Evolutionary conservation across 1,284 basidiomycete genomes (phyloP).

Genomic region (Ceratobasidium sp.): DNA sequence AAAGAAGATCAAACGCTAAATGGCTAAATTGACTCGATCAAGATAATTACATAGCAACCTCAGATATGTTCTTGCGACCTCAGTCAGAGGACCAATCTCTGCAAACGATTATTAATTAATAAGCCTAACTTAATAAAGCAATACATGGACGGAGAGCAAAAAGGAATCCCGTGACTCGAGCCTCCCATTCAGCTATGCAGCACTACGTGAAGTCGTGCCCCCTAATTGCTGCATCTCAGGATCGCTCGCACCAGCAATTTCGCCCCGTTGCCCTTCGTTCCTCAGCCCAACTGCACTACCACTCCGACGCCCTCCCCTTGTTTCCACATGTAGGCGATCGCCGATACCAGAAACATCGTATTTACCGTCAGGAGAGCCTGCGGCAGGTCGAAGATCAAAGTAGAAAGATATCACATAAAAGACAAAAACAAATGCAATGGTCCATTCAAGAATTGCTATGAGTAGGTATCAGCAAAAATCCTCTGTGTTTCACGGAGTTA

Average conservation of each 20-base stretch:
- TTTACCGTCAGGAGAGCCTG: not conserved
- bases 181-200: not conserved
- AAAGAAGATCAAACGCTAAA: too few species aligned
- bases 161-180: too few species aligned
- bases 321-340: not conserved
- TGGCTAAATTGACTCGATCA: not conserved
- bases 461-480: not conserved
- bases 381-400: constrained; percentile 59
- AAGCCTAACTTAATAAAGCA: too few species aligned
- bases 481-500: too few species aligned
- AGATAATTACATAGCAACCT: too few species aligned
- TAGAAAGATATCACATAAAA: constrained; percentile 73
- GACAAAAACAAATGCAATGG: constrained; percentile 72
- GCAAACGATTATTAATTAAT: too few species aligned
- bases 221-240: constrained; percentile 12
- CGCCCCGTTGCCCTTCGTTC: not conserved
- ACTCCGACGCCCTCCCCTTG: not conserved
- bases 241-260: not conserved
- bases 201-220: not conserved
- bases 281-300: not conserved
- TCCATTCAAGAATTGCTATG: constrained; percentile 72
- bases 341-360: constrained; percentile 32
- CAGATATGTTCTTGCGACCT: too few species aligned
- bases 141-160: too few species aligned
- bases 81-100: too few species aligned